phyloP scores from a whole-genome alignment of 176 grass and related monocot genomes.

The Eleusine coracana region DNA sequence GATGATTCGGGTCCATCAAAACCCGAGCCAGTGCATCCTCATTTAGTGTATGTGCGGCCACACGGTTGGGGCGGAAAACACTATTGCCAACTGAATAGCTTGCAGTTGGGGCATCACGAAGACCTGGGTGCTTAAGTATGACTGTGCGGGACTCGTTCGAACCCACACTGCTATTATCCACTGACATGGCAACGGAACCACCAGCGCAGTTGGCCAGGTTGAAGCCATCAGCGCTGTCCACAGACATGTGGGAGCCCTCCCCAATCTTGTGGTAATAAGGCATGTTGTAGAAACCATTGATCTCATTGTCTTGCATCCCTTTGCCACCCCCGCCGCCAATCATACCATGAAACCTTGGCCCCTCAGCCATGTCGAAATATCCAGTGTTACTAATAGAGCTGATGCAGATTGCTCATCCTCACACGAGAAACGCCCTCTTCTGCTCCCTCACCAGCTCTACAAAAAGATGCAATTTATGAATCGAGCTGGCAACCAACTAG shows the following conservation, averaged over 20 bases:
- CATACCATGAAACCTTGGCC: conserved; percentile 57
- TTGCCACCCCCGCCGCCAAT: conserved; percentile 47
- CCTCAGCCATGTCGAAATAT: conserved; percentile 56
- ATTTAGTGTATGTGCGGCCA: conserved; percentile 63
- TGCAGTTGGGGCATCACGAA: conserved; percentile 56
- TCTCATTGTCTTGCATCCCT: conserved; percentile 56
- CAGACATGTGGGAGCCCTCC: conserved; percentile 89
- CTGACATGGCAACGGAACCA: conserved; percentile 80
- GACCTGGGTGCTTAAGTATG: conserved; percentile 91
- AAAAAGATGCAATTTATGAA: conserved; percentile 20
- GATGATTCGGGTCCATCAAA: conserved; percentile 75
- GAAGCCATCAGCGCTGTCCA: conserved; percentile 71
- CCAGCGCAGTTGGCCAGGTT: conserved; percentile 62
- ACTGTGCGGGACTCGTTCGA: conserved; percentile 82
- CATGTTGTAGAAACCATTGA: conserved; percentile 73
- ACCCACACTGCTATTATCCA: conserved; percentile 83
- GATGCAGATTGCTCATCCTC: conserved; percentile 39
- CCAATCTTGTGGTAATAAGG: conserved; percentile 79
- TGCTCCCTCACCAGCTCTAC: conserved; percentile 25
- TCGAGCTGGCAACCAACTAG: neutral
- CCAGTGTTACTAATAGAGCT: conserved; percentile 11
- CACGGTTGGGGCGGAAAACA: conserved; percentile 77
- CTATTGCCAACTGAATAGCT: conserved; percentile 87
- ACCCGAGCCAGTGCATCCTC: conserved; percentile 78
- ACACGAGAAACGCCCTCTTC: conserved; percentile 22